Evolutionary conservation across 139 green algal genomes (phyloP), one percentile per base, ranked within the genome.

Genomic region (Tetradesmus lagerheimii): DNA sequence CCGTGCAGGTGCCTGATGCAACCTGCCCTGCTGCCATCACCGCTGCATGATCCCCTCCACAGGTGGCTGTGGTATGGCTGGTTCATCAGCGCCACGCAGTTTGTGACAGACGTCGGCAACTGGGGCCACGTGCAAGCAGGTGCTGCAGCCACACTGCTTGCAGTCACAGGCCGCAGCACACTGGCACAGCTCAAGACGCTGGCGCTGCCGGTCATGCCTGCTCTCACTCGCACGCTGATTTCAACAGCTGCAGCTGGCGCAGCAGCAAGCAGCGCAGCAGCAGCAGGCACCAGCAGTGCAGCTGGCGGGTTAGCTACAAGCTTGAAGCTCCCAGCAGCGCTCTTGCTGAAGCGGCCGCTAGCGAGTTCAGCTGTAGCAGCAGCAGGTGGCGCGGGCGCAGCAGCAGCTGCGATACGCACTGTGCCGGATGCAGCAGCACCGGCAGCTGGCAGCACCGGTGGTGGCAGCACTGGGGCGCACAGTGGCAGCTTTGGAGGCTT

Each of bases 71-170:
- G 45, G 88, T 93, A 89, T 85, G 90, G 57, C 23, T 95, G 76
- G 88, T 62, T 91, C 31, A 64, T 91, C 8, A 57, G 35, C 50
- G 80, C 64, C 4, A 87, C 83, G 4, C 93, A 95, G 85, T 86
- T 91, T 76, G 57, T 93, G 29, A 95, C 93, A 37, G 93, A 95
- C 84, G 80, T 95, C 29, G 91, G 90, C 76, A 95, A 95, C 85
- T 95, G 92, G 92, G 67, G 84, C 53, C 77, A 91, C 18, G 80
- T 95, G 5, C 89, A 93, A 79, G 89, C 91, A 43, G 76, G 74
- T 35, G 71, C 74, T 5, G 66, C 78, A 8, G 87, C 88, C 35
- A 88, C 75, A 29, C 29, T 85, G 43, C 16, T 91, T 18, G 88
- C 88, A 12, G 66, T 91, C 20, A 88, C 80, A n/a, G 88, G 88